Base-by-base conservation (phyloP, 1,284 basidiomycete genomes). In the Ganoderma lingzhi region DNA sequence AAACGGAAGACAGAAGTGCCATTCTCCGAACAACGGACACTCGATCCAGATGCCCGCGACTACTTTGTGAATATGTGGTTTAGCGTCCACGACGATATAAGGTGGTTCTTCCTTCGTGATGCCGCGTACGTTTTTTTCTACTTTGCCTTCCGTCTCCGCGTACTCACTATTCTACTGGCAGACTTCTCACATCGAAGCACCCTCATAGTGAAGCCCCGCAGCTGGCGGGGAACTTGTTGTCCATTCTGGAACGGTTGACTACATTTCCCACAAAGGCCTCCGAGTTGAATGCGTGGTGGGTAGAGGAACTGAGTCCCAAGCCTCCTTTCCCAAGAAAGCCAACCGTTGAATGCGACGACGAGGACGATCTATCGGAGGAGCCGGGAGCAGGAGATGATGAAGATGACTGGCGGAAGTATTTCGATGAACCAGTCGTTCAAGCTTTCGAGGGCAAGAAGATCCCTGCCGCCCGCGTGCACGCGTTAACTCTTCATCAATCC, bases 21-120 rank as follows among this genome's bases (percentile, higher is more conserved):
- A 8, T 67, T 74, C 32, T 60, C 64, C 55, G 76, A 74, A 28
- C 78, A 81, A 32, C 80, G 82, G 2, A 77, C 81, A 55, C 79
- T 90, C 35, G 85, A 90, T 61, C 63, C 83, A 2, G 91, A 93
- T 72, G 89, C 95, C 10, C 81, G 87, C 30, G 84, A 90, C 64
- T 79, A 85, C 35, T 94, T 95, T 76, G 81, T 90, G 68, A 86
- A 88, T 48, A 89, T 85, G 12, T 95, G 91, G 90, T 85, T 95
- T 70, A 90, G 90, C 72, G 89, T 93, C 19, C 84, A 97, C 78
- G 95, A 97, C 73, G 98, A 99, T 78, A 85, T 99, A 35, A 90
- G 97, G 68, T 98, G 94, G 92, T 95, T 94, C 80, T 98, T 98
- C 82, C 87, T 98, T 70, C 89, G 93, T 48, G 96, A 98, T 76